These are phyloP conservation scores for Myxozyma sirexii DNA, from an alignment of 805 yeast species.

Conservation along the genomic window DNA sequence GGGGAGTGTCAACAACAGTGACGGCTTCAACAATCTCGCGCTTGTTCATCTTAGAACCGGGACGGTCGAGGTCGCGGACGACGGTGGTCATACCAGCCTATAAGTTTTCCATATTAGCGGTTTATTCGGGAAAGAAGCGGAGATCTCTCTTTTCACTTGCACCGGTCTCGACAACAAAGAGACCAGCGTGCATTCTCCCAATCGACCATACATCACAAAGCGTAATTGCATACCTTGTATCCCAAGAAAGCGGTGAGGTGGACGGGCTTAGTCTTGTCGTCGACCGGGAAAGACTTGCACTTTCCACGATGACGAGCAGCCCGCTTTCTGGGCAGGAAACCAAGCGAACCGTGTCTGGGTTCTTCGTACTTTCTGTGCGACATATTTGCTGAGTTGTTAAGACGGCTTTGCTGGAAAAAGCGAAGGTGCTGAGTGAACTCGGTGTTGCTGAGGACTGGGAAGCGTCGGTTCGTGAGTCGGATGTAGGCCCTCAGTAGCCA, in stretches of 20 bases:
- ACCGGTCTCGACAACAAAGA: too few species aligned
- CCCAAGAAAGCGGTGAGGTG: constrained; percentile 99
- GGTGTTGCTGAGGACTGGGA: background rate
- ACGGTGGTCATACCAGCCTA: constrained; percentile 99
- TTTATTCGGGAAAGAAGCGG: too few species aligned
- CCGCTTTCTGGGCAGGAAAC: constrained; percentile 99
- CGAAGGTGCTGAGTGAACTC: constrained; percentile 14
- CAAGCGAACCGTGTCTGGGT: constrained; percentile 99
- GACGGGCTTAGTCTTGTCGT: constrained; percentile 95
- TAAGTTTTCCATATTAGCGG: background rate
- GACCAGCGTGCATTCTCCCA: background rate
- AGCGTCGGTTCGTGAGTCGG: background rate
- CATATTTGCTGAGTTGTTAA: constrained; percentile 51
- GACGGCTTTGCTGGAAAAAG: constrained; percentile 15
- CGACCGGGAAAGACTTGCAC: constrained; percentile 99
- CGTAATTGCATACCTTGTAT: constrained; percentile 59
- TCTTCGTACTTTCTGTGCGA: constrained; percentile 99
- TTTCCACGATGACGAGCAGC: constrained; percentile 98
- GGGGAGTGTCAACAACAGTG: constrained; percentile 98
- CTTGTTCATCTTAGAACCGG: constrained; percentile 99
- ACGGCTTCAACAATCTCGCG: constrained; percentile 99
- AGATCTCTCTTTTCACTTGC: background rate
- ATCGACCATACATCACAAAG: background rate
- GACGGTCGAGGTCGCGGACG: constrained; percentile 99
- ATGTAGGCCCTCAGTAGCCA: background rate